phyloP scores from a whole-genome alignment of 495 filamentous ascomycete genomes.

The Trichocladium antarcticum region DNA sequence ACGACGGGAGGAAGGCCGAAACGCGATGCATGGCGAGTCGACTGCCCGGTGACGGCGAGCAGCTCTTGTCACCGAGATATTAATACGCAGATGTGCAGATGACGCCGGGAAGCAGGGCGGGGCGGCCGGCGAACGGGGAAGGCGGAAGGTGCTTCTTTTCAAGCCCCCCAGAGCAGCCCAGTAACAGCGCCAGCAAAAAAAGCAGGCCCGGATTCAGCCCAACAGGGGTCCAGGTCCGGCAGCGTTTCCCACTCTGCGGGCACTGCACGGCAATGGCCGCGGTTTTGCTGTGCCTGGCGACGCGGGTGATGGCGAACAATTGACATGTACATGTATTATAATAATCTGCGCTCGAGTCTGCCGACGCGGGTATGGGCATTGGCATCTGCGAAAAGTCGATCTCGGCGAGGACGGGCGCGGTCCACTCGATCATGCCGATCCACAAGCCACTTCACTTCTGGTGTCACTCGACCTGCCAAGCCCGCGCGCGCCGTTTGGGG shows the following conservation, averaged over 20 bases:
- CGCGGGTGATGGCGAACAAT: too few species aligned
- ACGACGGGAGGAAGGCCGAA: constrained; percentile 40
- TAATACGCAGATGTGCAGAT: too few species aligned
- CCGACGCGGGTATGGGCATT: too few species aligned
- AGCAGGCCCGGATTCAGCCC: background rate
- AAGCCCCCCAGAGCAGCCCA: background rate
- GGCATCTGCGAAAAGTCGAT: background rate
- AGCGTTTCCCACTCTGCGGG: too few species aligned
- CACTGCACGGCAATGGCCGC: background rate
- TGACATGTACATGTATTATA: too few species aligned
- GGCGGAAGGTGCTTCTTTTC: constrained; percentile 1
- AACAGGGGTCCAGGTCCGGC: constrained; percentile 1
- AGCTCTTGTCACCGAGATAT: constrained; percentile 3
- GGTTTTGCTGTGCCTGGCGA: too few species aligned
- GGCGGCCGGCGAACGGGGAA: background rate
- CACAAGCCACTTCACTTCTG: background rate
- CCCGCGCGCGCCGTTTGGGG: too few species aligned
- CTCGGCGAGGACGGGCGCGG: background rate
- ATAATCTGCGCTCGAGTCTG: background rate
- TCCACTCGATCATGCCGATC: background rate
- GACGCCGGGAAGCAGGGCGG: too few species aligned
- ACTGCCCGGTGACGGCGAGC: too few species aligned
- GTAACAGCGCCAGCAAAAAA: background rate
- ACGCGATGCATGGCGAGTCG: constrained; percentile 44
- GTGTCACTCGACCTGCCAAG: background rate